Evolutionary conservation across 768 basidiomycete genomes (phyloP).

Genomic region (Mycena sanguinolenta): DNA sequence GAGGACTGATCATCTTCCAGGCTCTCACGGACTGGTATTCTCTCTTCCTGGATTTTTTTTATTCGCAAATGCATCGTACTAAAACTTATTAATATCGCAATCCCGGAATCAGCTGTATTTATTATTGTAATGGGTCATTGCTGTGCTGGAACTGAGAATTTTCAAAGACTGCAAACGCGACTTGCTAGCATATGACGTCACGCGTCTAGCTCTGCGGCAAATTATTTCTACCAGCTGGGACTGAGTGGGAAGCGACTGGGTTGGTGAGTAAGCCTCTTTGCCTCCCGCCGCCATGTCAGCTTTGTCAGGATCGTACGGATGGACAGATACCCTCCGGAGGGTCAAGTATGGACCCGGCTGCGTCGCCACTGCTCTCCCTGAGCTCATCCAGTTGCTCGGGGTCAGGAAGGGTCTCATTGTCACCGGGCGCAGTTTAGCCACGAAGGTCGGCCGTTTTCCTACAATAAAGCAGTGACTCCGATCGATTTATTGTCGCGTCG

Average conservation of each 20-base stretch:
- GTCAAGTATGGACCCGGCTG: slow-evolving; percentile 83
- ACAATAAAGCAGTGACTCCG: neutral
- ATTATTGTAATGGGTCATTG: slow-evolving; percentile 13
- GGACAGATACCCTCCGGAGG: slow-evolving; percentile 75
- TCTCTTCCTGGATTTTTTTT: neutral
- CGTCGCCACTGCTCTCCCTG: slow-evolving; percentile 71
- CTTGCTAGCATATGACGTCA: too few relatives aligned
- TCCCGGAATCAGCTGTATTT: neutral
- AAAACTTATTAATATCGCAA: slow-evolving; percentile 25
- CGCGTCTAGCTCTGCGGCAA: too few relatives aligned
- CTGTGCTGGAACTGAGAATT: neutral
- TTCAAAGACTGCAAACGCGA: too few relatives aligned
- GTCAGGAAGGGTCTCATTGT: slow-evolving; percentile 77
- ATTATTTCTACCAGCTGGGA: neutral
- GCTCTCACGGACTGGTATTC: neutral
- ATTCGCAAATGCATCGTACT: neutral
- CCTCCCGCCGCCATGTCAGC: slow-evolving; percentile 1
- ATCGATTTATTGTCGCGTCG: neutral
- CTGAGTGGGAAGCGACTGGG: too few relatives aligned
- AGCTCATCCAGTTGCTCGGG: slow-evolving; percentile 65
- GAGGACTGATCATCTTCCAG: slow-evolving; percentile 53
- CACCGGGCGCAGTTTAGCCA: slow-evolving; percentile 76
- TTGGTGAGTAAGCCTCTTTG: neutral
- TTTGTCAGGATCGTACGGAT: slow-evolving; percentile 71
- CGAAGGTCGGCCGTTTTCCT: slow-evolving; percentile 61